Base-by-base conservation (phyloP, 192 early-diverging fungal species). In the Coemansia sp. region DNA sequence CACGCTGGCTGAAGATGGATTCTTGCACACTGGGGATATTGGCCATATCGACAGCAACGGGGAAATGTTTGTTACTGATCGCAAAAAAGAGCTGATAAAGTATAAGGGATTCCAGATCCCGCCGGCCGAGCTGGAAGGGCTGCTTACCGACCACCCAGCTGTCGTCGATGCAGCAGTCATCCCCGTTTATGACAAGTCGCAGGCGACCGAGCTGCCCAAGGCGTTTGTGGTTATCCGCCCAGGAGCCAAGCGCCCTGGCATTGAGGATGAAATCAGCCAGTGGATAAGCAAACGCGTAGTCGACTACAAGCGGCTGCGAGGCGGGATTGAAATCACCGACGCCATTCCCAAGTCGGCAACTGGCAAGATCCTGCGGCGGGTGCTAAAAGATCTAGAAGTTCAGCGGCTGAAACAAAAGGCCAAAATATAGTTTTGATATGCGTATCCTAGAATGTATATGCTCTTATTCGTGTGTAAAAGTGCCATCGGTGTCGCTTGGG, bases 11-110 rank as follows among this genome's bases (percentile, higher is more conserved):
- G 39, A 54, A 6, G 90, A 93, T 26, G 88, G 91, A 0, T 95
- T 82, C 80, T 66, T 94, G 35, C 89, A 87, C 46, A 96, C 91
- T 10, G 87, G 87, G 3, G 94, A 97, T 66, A 73, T 97, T 43
- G 91, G 82, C 2, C 54, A 81, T 11, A 78, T 87, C n/a, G 86
- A 91, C 57, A 63, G 73, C 37, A 50, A 83, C 4, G 88, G 85
- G 19, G 50, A 85, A 30, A 77, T 84, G 21, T 86, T 62, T 56
- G 81, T 87, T 33, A 80, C 84, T 7, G 89, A 89, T 55, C 88
- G 94, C 26, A 63, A 90, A 33, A 97, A 94, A 78, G 91, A 94
- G 62, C 82, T 95, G 33, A 94, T 94, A 74, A 97, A 97, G 68
- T 94, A 92, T 87, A 94, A 96, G 62, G 83, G 85, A 7, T 83